A percentile compares a stretch with the other conserved stretches of the same genome.
Evolutionary conservation across 257 asterid genomes (phyloP).

Genomic region (Eustoma russellianum): DNA sequence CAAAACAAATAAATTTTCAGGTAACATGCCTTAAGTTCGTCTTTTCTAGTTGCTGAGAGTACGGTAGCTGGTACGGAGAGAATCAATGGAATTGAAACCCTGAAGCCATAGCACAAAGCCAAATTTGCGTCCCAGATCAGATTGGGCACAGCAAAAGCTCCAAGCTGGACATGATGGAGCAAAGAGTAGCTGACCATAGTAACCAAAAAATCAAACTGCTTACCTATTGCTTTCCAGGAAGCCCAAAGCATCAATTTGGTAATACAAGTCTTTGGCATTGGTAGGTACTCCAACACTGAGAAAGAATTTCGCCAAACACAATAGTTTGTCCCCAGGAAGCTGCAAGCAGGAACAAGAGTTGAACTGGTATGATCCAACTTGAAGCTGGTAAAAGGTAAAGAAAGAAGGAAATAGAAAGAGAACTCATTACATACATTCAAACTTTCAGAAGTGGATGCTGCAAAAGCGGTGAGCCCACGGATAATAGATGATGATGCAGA

Average conservation of each 20-base stretch:
- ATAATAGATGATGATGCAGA: slow-evolving; percentile 79
- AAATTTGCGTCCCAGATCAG: neutral
- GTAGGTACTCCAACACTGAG: slow-evolving; percentile 89
- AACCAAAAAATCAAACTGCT: slow-evolving; percentile 10
- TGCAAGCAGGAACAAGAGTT: slow-evolving; percentile 26
- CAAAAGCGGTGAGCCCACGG: slow-evolving; percentile 75
- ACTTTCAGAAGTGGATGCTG: slow-evolving; percentile 48
- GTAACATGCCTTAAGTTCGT: slow-evolving; percentile 68
- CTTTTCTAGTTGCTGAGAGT: slow-evolving; percentile 63
- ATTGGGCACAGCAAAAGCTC: neutral
- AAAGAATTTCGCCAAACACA: slow-evolving; percentile 82
- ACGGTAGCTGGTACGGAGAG: slow-evolving; percentile 77
- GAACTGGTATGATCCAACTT: neutral
- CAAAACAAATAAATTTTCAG: neutral
- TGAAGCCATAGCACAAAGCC: slow-evolving; percentile 17
- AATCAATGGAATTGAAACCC: slow-evolving; percentile 78
- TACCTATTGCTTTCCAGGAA: slow-evolving; percentile 70
- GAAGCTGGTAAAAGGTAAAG: neutral
- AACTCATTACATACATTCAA: slow-evolving; percentile 42
- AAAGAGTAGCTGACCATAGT: neutral
- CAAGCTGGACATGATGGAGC: no score
- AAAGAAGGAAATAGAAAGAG: neutral
- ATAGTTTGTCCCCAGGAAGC: slow-evolving; percentile 84
- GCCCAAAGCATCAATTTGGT: slow-evolving; percentile 77
- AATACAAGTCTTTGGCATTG: slow-evolving; percentile 58